Evolutionary conservation across 305 asterid species (phyloP).

Genomic region (Withania somnifera): DNA sequence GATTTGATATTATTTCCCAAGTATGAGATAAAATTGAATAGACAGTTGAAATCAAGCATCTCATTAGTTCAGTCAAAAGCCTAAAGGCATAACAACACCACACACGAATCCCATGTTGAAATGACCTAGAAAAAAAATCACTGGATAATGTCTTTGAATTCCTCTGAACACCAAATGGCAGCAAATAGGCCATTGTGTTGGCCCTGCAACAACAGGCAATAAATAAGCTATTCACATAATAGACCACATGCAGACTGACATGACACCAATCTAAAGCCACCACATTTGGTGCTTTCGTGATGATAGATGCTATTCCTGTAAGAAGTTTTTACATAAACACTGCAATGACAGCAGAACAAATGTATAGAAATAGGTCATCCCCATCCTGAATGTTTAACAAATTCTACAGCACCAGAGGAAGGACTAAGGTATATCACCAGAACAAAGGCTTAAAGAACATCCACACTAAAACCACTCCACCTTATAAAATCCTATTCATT

Average conservation of each 20-base stretch:
- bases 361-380: not conserved
- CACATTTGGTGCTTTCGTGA: not conserved
- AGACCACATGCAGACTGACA: not conserved
- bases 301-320: not conserved
- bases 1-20: not conserved
- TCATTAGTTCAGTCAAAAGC: not conserved
- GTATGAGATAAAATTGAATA: not conserved
- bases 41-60: not conserved
- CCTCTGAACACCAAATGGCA: conserved; percentile 3
- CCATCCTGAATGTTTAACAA: not conserved
- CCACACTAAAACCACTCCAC: not conserved
- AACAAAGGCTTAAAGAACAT: not conserved
- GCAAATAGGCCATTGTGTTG: conserved; percentile 7
- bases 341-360: not conserved
- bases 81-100: not conserved
- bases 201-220: conserved; percentile 7
- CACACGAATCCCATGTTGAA: not conserved
- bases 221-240: conserved; percentile 4
- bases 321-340: not conserved
- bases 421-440: not conserved
- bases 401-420: not conserved
- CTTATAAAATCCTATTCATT: not conserved
- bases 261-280: not conserved
- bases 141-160: conserved; percentile 3
- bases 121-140: conserved; percentile 6